These are phyloP conservation scores for Lactifluus rugatus DNA, from an alignment of 768 basidiomycete genomes.

Conservation along the genomic window DNA sequence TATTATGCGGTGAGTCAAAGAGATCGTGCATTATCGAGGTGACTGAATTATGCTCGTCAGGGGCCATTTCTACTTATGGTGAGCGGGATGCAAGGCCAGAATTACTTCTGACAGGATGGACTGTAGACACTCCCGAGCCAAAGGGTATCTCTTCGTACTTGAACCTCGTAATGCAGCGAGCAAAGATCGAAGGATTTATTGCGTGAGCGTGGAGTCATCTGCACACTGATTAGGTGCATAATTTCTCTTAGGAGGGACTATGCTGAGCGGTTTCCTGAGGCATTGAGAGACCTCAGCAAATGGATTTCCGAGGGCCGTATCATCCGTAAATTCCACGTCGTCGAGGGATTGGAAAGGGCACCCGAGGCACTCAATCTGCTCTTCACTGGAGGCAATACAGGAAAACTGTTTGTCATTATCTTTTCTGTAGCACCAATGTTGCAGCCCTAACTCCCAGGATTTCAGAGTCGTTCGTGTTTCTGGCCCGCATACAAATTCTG, in stretches of 20 bases:
- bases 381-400: constrained; percentile 68
- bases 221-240: neutral
- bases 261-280: constrained; percentile 44
- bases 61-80: constrained; percentile 84
- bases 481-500: constrained; percentile 21
- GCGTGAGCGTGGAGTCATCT: constrained; percentile 41
- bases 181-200: constrained; percentile 76
- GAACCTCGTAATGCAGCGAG: constrained; percentile 65
- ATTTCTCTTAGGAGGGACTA: constrained; percentile 58
- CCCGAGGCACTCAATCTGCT: constrained; percentile 61
- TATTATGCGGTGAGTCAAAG: constrained; percentile 59
- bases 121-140: constrained; percentile 46
- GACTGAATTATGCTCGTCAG: constrained; percentile 28
- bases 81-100: constrained; percentile 20
- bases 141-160: constrained; percentile 58
- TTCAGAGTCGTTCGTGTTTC: constrained; percentile 49
- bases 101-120: neutral
- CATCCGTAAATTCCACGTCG: constrained; percentile 71
- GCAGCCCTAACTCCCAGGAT: neutral
- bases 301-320: constrained; percentile 58
- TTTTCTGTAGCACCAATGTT: neutral
- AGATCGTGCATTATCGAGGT: neutral
- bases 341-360: constrained; percentile 66
- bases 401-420: constrained; percentile 46
- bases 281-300: constrained; percentile 44